phyloP scores from a whole-genome alignment of 2,329 filamentous ascomycete species.

The Albophoma yamanashiensis region DNA sequence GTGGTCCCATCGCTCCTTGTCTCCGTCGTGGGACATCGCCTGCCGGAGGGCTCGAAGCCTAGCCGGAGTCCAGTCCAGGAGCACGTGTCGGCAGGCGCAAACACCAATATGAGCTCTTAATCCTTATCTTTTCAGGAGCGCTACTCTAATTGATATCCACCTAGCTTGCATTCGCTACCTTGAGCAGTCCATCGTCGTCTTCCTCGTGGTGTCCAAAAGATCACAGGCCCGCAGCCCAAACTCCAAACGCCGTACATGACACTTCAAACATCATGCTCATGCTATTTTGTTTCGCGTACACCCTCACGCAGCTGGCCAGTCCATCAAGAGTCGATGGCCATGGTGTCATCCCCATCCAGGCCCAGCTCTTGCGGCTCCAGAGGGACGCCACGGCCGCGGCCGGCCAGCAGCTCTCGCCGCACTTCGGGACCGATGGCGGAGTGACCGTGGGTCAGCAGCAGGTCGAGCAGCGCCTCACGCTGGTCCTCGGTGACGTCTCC shows the following conservation, averaged over 20 bases:
- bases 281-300: not conserved
- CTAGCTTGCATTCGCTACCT: not conserved
- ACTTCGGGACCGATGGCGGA: slow-evolving; percentile 85
- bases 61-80: not conserved
- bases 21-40: not conserved
- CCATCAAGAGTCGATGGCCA: slow-evolving; percentile 53
- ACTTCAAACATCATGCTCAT: slow-evolving; percentile 3
- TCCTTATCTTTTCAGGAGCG: not conserved
- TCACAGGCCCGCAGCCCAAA: not conserved
- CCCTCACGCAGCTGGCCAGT: not conserved
- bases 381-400: slow-evolving; percentile 68
- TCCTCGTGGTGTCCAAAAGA: not conserved
- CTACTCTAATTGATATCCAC: not conserved
- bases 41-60: not conserved
- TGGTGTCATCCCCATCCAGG: slow-evolving; percentile 79
- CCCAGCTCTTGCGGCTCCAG: slow-evolving; percentile 44
- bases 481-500: slow-evolving; percentile 96
- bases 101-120: not conserved
- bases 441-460: slow-evolving; percentile 77
- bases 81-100: not conserved
- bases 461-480: slow-evolving; percentile 78
- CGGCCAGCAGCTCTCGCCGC: slow-evolving; percentile 75
- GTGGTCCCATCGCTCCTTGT: not conserved
- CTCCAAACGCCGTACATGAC: slow-evolving; percentile 11
- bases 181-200: not conserved